Evolutionary conservation across 2,329 filamentous ascomycete genomes (phyloP), one percentile per base, ranked within the genome.

Genomic region (Fusarium sp.): DNA sequence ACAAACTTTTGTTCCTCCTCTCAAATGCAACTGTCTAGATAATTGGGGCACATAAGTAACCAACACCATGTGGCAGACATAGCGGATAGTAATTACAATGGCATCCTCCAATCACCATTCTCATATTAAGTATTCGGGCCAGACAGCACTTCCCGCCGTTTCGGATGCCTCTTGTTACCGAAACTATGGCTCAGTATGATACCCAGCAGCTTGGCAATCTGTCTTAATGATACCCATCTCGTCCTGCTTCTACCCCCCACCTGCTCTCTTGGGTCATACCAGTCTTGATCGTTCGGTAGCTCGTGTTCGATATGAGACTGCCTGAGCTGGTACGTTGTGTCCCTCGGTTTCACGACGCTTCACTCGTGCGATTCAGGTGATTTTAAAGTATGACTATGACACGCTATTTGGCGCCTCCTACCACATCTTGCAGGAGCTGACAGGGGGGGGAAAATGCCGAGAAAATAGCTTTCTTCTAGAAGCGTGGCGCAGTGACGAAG

Each of bases 391-490:
- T 42, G 43, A 48, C 43, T 38, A 38, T 42, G 43, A 48, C 43
- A 39, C 28, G 29, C 46, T 57, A 33, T 13, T 56, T 49, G 41
- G 21, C 56, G 53, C 57, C 65, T 67, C 57, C 41, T 57, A 57
- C 56, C 20, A 48, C 43, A 67, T 63, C 46, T 49, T 50, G 48
- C 63, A 69, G 62, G 29, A 53, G 15, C 15, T 41, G 29, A 48
- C 70, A 57, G 57, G 63, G 64, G 37, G 31, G 18, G 39, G 20
- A 46, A 21, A n/a, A 21, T 58, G 54, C 63, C 66, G 66, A 63
- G 69, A 63, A 66, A 66, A 70, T 57, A 60, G 43, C 63, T 50
- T 61, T 65, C 39, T 72, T 72, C 70, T 72, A 63, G 69, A 72
- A 72, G 50, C 52, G 33, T 46, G 60, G 67, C 60, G 57, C 39